Conservation (phyloP, 768 basidiomycete species). For the Suillus paluster region DNA sequence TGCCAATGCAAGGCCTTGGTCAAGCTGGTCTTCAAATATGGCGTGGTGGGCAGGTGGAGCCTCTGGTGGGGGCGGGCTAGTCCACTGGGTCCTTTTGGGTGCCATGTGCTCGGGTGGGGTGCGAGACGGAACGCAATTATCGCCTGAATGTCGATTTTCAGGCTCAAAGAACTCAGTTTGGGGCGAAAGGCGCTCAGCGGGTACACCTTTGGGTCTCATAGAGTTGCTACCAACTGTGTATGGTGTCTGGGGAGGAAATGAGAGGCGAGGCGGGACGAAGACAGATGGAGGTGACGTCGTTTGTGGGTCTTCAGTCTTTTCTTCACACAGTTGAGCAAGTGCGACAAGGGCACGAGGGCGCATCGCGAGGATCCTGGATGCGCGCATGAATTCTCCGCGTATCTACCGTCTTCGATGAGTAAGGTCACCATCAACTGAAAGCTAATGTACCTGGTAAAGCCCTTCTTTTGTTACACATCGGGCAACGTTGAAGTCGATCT, state of each 20-base stretch:
- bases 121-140: conserved; percentile 41
- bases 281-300: conserved; percentile 44
- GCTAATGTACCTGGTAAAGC: conserved; percentile 74
- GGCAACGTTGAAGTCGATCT: conserved; percentile 94
- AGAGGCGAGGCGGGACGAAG: conserved; percentile 50
- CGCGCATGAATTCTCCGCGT: conserved; percentile 98
- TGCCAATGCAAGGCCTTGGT: conserved; percentile 66
- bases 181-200: conserved; percentile 56
- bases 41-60: conserved; percentile 69
- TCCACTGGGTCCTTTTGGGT: conserved; percentile 80
- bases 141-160: conserved; percentile 35
- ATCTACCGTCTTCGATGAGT: conserved; percentile 58
- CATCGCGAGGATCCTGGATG: conserved; percentile 78
- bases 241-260: conserved; percentile 67
- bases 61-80: conserved; percentile 81
- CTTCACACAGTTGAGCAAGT: conserved; percentile 89
- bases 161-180: conserved; percentile 52
- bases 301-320: conserved; percentile 62
- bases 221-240: conserved; percentile 70
- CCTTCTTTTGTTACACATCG: conserved; percentile 97
- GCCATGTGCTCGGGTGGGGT: conserved; percentile 79
- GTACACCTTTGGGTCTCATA: conserved; percentile 51
- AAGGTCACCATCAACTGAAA: conserved; percentile 5
- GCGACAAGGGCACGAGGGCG: conserved; percentile 83
- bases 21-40: conserved; percentile 70